Evolutionary conservation across 768 basidiomycete genomes (phyloP), one percentile per base, ranked within the genome.

Genomic region (Dacryopinax spathularia): DNA sequence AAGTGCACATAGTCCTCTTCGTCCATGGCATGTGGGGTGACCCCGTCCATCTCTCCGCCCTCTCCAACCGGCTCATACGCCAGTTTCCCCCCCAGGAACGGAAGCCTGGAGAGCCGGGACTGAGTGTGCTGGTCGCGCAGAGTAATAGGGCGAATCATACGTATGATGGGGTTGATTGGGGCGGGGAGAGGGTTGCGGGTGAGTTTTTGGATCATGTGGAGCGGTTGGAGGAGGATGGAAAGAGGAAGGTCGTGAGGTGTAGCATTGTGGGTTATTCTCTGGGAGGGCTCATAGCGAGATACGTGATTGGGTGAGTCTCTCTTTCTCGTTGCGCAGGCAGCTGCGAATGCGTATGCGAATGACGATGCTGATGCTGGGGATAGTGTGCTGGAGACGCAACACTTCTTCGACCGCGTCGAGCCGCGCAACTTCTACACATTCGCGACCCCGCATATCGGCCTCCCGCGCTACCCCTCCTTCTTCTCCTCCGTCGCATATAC

Each of bases 81-180:
- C 80, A 74, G 10, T 75, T 71, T 20, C 68, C 71, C 7, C 31
- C 39, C 27, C 20, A 6, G 35, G 18, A 7, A 15, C 22, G 10
- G 36, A 35, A 35, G 7, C 29, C 65, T 1, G 12, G 41, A 31
- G 61, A 20, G 13, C 1, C 60, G 25, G 13, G 15, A 29, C 77
- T 92, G 4, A 81, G 82, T 34, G 77, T 88, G 29, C 73, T 89
- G n/a, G 70, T 83, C 0, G 81, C 88, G 1, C 75, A 87, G 68
- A 81, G 85, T 1, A 88, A 89, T 70, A 70, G 76, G 18, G 83
- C 83, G 33, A 80, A 83, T 61, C 25, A 60, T 10, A 89, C 88
- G 1, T 91, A 90, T 68, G 89, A 91, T 67, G 89, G 89, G 0
- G 82, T 91, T 25, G 89, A 91, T 70, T 88, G 88, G 82, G 85